phyloP scores from a whole-genome alignment of 2,329 filamentous ascomycete genomes.

The Rutstroemia sydowiana region DNA sequence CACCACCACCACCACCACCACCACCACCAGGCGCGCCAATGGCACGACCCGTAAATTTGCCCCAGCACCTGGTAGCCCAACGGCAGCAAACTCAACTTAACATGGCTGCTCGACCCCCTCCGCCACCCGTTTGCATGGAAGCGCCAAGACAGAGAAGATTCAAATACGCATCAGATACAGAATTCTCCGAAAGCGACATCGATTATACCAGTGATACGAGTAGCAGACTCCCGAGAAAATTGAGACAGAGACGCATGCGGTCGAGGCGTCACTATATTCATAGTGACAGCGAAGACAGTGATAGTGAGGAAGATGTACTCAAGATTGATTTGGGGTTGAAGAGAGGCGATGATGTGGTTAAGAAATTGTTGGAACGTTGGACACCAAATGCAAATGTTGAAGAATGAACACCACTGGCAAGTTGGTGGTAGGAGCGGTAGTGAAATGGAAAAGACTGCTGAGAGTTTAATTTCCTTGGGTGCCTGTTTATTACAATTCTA shows the following conservation, averaged over 20 bases:
- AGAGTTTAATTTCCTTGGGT: too few species aligned
- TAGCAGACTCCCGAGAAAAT: background rate
- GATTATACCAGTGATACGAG: conserved; percentile 1
- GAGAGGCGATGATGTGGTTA: conserved; percentile 16
- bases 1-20: background rate
- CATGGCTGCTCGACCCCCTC: too few species aligned
- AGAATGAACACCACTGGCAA: background rate
- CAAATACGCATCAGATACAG: background rate
- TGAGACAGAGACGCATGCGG: background rate
- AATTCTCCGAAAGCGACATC: conserved; percentile 12
- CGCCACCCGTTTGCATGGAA: background rate
- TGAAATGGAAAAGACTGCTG: too few species aligned
- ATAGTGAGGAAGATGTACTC: conserved; percentile 12
- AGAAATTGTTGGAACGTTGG: conserved; percentile 16
- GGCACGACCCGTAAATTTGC: background rate
- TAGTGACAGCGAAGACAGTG: conserved; percentile 3
- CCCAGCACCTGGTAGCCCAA: background rate
- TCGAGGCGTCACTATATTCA: background rate
- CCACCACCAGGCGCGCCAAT: background rate
- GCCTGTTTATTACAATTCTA: too few species aligned
- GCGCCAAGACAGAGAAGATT: background rate
- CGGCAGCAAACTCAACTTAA: background rate
- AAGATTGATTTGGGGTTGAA: conserved; percentile 12
- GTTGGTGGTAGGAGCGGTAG: background rate
- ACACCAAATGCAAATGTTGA: conserved; percentile 1